Evolutionary conservation across 257 asterid species (phyloP), one percentile per base, ranked within the genome.

Genomic region (Lantana camara): DNA sequence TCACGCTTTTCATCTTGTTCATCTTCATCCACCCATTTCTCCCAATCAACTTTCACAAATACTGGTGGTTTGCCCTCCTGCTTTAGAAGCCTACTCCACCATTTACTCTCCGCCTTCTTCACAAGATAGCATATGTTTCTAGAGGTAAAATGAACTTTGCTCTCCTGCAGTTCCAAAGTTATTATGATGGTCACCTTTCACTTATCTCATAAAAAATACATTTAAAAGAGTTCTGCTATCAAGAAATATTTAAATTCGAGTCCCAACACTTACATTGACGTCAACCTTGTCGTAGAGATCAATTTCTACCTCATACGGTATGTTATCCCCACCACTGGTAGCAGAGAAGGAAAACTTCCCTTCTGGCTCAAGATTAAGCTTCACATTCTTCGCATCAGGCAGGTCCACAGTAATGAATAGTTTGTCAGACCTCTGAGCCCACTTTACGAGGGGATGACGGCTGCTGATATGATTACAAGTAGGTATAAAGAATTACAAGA

Each of bases 21-120:
- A 40, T 88, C 93, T 74, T 88, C 89, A 70, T 89, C 97, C 9
- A 83, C 89, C 96, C 96, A 89, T 65, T 86, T 89, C 63, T 89
- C 88, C 95, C 96, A 90, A 75, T 90, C 97, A 17, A 83, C 92
- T 80, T 87, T 90, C 79, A 90, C 14, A 42, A 79, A 90, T 21
- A 76, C 62, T 0, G 87, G 96, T 35, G 90, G 67, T 32, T 72
- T 80, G 35, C 86, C 95, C 22, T 71, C 87, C 63, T 80, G 81
- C 67, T 80, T 80, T 47, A 87, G 47, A 11, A 87, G 79, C 67
- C 88, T 87, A 50, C 74, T 75, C 97, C 96, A 90, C 95, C 96
- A 90, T 60, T 87, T 81, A 21, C 66, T 81, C 76, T 90, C 97
- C 8, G 85, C 84, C 71, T 90, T 90, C 86, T 85, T 76, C 67